A percentile compares a stretch with the other conserved stretches of the same genome.
Evolutionary conservation across 768 basidiomycete genomes (phyloP).

Genomic region (Crepidotus variabilis): DNA sequence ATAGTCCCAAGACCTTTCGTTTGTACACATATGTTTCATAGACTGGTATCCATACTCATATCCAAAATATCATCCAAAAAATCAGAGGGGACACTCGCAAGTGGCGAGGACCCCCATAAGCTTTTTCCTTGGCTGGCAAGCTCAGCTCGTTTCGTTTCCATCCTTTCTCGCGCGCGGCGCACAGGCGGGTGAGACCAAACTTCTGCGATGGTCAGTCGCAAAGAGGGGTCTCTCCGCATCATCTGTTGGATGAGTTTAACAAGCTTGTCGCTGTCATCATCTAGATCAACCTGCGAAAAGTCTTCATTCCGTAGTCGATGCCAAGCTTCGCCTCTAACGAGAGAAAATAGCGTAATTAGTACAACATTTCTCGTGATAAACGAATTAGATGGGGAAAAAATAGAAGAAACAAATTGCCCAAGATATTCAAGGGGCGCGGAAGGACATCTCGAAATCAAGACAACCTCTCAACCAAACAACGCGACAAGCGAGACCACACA

Average conservation of each 20-base stretch:
- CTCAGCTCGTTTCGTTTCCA: slow-evolving; percentile 49
- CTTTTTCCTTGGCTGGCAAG: slow-evolving; percentile 30
- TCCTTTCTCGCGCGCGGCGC: slow-evolving; percentile 52
- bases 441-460: too few relatives aligned
- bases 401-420: too few relatives aligned
- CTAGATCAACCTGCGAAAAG: slow-evolving; percentile 79
- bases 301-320: slow-evolving; percentile 89
- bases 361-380: background rate
- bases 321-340: slow-evolving; percentile 83
- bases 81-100: slow-evolving; percentile 54
- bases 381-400: slow-evolving; percentile 26
- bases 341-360: slow-evolving; percentile 6
- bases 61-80: slow-evolving; percentile 67
- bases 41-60: slow-evolving; percentile 11
- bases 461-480: too few relatives aligned
- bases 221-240: slow-evolving; percentile 69
- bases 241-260: slow-evolving; percentile 66
- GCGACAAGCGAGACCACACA: too few relatives aligned
- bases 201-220: slow-evolving; percentile 52
- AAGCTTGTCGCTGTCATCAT: slow-evolving; percentile 60
- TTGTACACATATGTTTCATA: background rate
- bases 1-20: background rate
- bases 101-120: slow-evolving; percentile 54
- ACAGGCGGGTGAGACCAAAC: slow-evolving; percentile 66
- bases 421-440: background rate